Percentiles rank a stretch among this genome's conserved stretches.
These are phyloP conservation scores for Camellia japonica DNA, from an alignment of 148 eudicot genomes.

Conservation along the genomic window DNA sequence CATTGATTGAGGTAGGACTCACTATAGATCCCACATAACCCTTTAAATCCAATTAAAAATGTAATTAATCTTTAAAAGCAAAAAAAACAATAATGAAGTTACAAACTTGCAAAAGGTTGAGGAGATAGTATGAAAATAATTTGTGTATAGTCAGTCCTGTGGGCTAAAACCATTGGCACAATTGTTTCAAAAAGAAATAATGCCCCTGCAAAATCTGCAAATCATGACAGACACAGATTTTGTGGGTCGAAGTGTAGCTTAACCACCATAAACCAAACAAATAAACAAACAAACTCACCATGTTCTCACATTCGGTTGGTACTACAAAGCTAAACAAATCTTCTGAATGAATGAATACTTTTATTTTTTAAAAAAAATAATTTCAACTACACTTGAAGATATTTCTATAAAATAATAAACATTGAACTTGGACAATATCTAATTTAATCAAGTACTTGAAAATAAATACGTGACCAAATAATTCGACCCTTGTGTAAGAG, in stretches of 20 bases:
- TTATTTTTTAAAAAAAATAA: background rate
- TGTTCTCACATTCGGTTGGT: background rate
- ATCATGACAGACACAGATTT: background rate
- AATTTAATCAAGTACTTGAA: no score
- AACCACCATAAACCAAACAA: background rate
- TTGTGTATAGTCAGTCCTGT: background rate
- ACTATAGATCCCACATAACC: no score
- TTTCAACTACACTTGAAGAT: background rate
- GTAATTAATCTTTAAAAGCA: no score
- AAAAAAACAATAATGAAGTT: no score
- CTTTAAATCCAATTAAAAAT: no score
- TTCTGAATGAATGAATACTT: background rate
- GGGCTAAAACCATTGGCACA: background rate
- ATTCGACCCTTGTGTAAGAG: no score
- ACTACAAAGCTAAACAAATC: background rate
- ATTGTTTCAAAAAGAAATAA: background rate
- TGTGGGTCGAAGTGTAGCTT: constrained; percentile 1
- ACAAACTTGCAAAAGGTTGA: no score
- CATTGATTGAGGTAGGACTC: no score
- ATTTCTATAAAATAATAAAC: background rate
- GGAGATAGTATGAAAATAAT: no score
- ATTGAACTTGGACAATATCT: no score
- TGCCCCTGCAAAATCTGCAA: background rate
- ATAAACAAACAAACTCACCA: no score
- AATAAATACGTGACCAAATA: no score